These are phyloP conservation scores for Dryas alaskensis DNA, from an alignment of 306 rosid genomes.

Conservation along the genomic window DNA sequence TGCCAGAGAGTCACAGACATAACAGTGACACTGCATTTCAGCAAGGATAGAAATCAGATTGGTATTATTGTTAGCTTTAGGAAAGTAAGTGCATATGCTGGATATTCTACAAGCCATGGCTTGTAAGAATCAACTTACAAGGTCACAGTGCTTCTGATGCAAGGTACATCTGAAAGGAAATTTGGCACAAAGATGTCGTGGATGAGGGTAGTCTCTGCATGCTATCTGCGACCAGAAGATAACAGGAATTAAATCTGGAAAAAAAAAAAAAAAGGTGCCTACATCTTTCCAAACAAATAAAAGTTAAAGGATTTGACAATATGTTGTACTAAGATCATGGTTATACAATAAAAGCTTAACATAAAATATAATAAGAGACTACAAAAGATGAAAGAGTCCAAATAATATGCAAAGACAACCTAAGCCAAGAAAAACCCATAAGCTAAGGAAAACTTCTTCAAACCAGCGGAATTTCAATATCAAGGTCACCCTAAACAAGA, in stretches of 20 bases:
- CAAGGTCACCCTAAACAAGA: neutral
- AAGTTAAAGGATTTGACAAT: constrained; percentile 1
- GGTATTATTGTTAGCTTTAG: neutral
- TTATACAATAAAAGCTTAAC: neutral
- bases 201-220: constrained; percentile 84
- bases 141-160: constrained; percentile 57
- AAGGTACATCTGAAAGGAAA: constrained; percentile 64
- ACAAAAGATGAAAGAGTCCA: constrained; percentile 11
- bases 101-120: neutral
- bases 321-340: constrained; percentile 1
- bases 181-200: constrained; percentile 67
- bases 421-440: neutral
- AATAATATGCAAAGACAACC: neutral
- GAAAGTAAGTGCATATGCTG: neutral
- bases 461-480: neutral
- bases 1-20: constrained; percentile 68
- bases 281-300: constrained; percentile 17
- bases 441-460: neutral
- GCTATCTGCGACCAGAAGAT: constrained; percentile 53
- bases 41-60: constrained; percentile 24
- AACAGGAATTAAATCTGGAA: constrained; percentile 16
- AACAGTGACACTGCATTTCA: constrained; percentile 84
- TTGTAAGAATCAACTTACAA: constrained; percentile 37
- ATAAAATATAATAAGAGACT: neutral
- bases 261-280: constrained; percentile 7